A percentile compares a stretch with the other conserved stretches of the same genome.
Evolutionary conservation across 352 stramenopile genomes (phyloP).

Genomic region (Phytophthora ramorum): DNA sequence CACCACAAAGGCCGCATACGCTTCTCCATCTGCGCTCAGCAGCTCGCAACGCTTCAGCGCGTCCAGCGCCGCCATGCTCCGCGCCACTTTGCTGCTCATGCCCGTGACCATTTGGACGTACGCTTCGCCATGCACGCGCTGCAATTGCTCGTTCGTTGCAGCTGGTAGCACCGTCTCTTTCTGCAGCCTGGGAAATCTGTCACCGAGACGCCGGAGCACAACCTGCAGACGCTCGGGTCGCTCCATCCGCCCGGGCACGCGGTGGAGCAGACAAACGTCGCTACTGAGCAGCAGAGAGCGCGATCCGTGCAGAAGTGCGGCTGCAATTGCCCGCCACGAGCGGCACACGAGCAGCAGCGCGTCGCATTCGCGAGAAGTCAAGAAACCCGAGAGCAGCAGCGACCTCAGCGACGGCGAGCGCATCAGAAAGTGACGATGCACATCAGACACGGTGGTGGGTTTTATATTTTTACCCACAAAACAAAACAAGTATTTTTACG

Average conservation of each 20-base stretch:
- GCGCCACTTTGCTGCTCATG: constrained; percentile 64
- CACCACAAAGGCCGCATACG: constrained; percentile 5
- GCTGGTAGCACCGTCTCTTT: constrained; percentile 31
- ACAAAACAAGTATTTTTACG: constrained; percentile 14
- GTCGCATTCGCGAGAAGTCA: constrained; percentile 23
- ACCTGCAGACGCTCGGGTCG: constrained; percentile 59
- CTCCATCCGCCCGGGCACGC: constrained; percentile 49
- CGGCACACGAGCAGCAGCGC: constrained; percentile 33
- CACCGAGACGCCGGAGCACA: constrained; percentile 42
- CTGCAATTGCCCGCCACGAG: constrained; percentile 36
- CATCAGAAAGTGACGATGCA: constrained; percentile 17
- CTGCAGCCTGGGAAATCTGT: constrained; percentile 44
- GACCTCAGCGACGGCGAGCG: constrained; percentile 11
- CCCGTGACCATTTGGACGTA: constrained; percentile 63
- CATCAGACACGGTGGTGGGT: neutral
- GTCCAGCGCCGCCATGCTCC: constrained; percentile 66
- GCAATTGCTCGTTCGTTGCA: constrained; percentile 58
- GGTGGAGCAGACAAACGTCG: constrained; percentile 55
- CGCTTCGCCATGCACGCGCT: constrained; percentile 60
- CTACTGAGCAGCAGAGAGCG: constrained; percentile 58
- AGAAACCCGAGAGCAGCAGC: constrained; percentile 26
- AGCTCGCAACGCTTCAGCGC: constrained; percentile 16
- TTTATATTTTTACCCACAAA: no score
- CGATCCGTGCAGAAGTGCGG: constrained; percentile 33
- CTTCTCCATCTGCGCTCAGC: constrained; percentile 8